These are phyloP conservation scores for Xylaria sp. DNA, from an alignment of 2,329 filamentous ascomycete species.

Conservation along the genomic window DNA sequence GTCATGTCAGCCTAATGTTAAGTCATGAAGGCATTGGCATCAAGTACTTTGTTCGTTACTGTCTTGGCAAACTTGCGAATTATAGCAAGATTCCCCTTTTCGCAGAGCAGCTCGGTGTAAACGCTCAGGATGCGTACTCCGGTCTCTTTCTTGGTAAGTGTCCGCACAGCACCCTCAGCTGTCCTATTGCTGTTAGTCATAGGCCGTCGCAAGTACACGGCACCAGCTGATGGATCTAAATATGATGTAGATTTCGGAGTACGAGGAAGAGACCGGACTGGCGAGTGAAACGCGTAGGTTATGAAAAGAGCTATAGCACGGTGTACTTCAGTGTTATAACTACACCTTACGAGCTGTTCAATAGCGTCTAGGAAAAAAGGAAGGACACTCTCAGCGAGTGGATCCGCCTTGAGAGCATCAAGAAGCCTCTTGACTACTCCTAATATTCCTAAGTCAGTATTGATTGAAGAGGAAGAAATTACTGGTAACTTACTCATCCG, in stretches of 20 bases:
- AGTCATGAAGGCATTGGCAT: constrained; percentile 30
- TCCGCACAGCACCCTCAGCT: constrained; percentile 43
- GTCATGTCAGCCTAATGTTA: constrained; percentile 42
- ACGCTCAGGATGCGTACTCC: constrained; percentile 77
- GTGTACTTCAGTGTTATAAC: constrained; percentile 82
- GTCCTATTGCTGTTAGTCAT: constrained; percentile 44
- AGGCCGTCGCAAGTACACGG: constrained; percentile 46
- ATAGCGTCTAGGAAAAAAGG: constrained; percentile 80
- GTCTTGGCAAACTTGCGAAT: constrained; percentile 91
- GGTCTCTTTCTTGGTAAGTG: constrained; percentile 69
- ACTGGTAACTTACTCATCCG: constrained; percentile 76
- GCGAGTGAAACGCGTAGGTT: constrained; percentile 82
- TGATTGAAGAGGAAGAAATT: constrained; percentile 20
- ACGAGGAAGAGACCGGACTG: constrained; percentile 54
- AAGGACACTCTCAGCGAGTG: constrained; percentile 73
- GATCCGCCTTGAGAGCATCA: constrained; percentile 87
- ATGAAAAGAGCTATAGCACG: constrained; percentile 89
- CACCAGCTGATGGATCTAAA: constrained; percentile 49
- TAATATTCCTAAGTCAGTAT: constrained; percentile 43
- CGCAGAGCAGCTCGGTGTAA: constrained; percentile 79
- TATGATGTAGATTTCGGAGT: constrained; percentile 55
- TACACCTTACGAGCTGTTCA: constrained; percentile 77
- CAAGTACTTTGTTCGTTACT: constrained; percentile 86
- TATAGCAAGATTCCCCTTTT: constrained; percentile 68
- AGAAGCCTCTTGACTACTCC: constrained; percentile 89